Percentiles rank a stretch among this genome's conserved stretches.
Evolutionary conservation across 345 rosid genomes (phyloP).

Genomic region (Eucalyptus leucophloia): DNA sequence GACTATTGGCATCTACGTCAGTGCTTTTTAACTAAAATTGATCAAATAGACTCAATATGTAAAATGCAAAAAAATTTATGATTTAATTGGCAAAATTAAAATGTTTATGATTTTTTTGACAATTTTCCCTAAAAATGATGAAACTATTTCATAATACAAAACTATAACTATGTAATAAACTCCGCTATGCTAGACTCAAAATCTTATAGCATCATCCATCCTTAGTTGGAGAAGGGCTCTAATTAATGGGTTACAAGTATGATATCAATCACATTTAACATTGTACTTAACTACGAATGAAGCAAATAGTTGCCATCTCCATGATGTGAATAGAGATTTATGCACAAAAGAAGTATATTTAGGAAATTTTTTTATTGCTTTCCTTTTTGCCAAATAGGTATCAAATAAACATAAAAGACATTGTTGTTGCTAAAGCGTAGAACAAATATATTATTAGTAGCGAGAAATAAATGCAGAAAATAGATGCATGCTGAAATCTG

Average conservation of each 20-base stretch:
- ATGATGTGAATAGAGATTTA: background rate
- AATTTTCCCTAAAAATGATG: background rate
- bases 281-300: background rate
- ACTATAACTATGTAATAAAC: background rate
- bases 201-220: background rate
- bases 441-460: background rate
- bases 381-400: background rate
- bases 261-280: background rate
- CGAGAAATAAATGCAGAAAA: background rate
- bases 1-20: accelerated
- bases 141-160: background rate
- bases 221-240: background rate
- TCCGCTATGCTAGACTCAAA: background rate
- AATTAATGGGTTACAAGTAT: background rate
- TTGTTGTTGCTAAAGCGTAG: background rate
- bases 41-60: background rate
- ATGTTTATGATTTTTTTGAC: background rate
- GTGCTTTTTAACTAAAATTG: background rate
- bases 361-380: background rate
- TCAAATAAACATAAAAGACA: background rate
- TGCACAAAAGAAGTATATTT: background rate
- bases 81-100: background rate
- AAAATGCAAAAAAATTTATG: too few relatives aligned
- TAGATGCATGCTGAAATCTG: background rate
- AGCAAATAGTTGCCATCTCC: background rate